These are phyloP conservation scores for Epichloe aotearoae DNA, from an alignment of 2,329 filamentous ascomycete species.

Conservation along the genomic window DNA sequence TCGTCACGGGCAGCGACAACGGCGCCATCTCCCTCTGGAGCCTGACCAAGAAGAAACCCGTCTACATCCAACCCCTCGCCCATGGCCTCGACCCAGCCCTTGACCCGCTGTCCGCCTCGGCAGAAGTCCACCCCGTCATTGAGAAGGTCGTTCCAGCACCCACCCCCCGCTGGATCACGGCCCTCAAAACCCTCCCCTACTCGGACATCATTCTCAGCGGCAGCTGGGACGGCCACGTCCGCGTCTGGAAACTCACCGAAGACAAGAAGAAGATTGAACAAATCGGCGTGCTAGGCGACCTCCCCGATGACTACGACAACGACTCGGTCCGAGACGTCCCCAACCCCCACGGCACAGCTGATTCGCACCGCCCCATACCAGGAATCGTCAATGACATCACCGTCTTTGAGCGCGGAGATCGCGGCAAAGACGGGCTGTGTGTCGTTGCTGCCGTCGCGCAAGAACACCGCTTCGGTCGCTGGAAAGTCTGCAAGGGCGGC, in stretches of 20 bases:
- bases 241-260: slow-evolving; percentile 72
- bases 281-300: slow-evolving; percentile 50
- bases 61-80: slow-evolving; percentile 65
- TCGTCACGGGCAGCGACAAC: slow-evolving; percentile 89
- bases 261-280: slow-evolving; percentile 70
- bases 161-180: slow-evolving; percentile 76
- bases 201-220: slow-evolving; percentile 83
- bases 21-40: slow-evolving; percentile 80
- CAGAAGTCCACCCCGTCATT: slow-evolving; percentile 51
- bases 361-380: slow-evolving; percentile 29
- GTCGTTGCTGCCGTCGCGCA: slow-evolving; percentile 78
- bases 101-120: slow-evolving; percentile 54
- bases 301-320: slow-evolving; percentile 16
- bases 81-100: slow-evolving; percentile 73
- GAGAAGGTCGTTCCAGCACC: slow-evolving; percentile 44
- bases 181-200: slow-evolving; percentile 73
- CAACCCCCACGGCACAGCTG: neutral
- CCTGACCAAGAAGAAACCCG: slow-evolving; percentile 84
- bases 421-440: slow-evolving; percentile 64
- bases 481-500: slow-evolving; percentile 47
- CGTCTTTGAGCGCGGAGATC: slow-evolving; percentile 71
- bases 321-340: slow-evolving; percentile 13
- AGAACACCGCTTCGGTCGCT: slow-evolving; percentile 74
- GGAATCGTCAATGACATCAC: slow-evolving; percentile 84
- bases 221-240: slow-evolving; percentile 78